These are phyloP conservation scores for Starmerella lactis-condensi DNA, from an alignment of 805 yeast genomes.

Conservation along the genomic window DNA sequence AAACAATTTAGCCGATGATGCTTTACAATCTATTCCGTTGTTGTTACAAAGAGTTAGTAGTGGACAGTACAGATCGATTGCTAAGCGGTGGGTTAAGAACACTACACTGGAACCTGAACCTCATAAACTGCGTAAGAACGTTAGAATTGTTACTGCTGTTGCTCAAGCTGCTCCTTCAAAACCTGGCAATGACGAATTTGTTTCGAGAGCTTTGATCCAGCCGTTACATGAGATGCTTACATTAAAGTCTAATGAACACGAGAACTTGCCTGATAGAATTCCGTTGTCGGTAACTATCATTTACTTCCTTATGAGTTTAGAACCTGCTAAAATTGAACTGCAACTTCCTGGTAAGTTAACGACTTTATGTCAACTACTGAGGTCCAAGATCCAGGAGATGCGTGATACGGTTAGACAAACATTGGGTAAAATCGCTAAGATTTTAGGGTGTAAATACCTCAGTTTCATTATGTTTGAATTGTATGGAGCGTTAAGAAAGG, in stretches of 20 bases:
- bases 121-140: slow-evolving; percentile 37
- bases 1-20: slow-evolving; percentile 25
- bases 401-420: slow-evolving; percentile 73
- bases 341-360: slow-evolving; percentile 71
- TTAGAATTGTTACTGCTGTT: slow-evolving; percentile 27
- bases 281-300: slow-evolving; percentile 70
- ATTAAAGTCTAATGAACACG: slow-evolving; percentile 42
- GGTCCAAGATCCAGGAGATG: slow-evolving; percentile 69
- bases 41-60: slow-evolving; percentile 45
- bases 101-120: slow-evolving; percentile 14
- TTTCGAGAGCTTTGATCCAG: slow-evolving; percentile 42
- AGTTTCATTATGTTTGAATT: slow-evolving; percentile 62
- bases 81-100: slow-evolving; percentile 44
- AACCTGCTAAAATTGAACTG: slow-evolving; percentile 34
- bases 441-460: slow-evolving; percentile 57
- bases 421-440: slow-evolving; percentile 41
- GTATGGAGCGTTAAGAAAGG: slow-evolving; percentile 59
- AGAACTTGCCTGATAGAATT: slow-evolving; percentile 54
- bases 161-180: slow-evolving; percentile 12
- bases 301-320: slow-evolving; percentile 43
- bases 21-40: slow-evolving; percentile 41
- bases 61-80: slow-evolving; percentile 62
- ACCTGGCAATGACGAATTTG: slow-evolving; percentile 20
- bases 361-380: slow-evolving; percentile 68
- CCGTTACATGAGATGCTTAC: slow-evolving; percentile 39